These are phyloP conservation scores for Diaporthe sp. DNA, from an alignment of 2,329 filamentous ascomycete genomes.

Conservation along the genomic window DNA sequence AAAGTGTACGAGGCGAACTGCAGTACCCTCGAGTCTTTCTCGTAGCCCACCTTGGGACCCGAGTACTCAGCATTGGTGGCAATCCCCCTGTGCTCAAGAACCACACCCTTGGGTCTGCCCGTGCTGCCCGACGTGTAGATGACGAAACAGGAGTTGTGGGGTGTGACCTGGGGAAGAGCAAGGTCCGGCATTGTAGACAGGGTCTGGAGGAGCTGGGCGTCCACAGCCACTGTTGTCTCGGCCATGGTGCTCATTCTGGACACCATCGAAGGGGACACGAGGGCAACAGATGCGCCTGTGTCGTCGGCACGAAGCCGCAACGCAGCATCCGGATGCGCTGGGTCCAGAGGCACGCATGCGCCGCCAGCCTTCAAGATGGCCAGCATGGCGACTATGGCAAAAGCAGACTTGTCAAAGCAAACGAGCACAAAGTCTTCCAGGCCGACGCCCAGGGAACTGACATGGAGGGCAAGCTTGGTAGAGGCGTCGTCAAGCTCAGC, in stretches of 20 bases:
- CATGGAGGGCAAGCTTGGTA: conserved; percentile 30
- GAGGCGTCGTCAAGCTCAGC: conserved; percentile 33
- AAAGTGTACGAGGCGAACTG: conserved; percentile 68
- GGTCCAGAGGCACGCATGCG: conserved; percentile 44
- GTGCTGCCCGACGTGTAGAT: conserved; percentile 85
- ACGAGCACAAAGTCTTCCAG: conserved; percentile 40
- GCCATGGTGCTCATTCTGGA: not conserved
- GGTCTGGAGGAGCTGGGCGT: not conserved
- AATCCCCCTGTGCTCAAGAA: conserved; percentile 49
- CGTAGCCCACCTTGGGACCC: conserved; percentile 58
- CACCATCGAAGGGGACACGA: not conserved
- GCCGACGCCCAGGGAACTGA: conserved; percentile 38
- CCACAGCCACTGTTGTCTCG: not conserved
- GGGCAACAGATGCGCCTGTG: conserved; percentile 13
- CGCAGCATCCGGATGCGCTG: conserved; percentile 39
- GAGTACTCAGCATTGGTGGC: conserved; percentile 61
- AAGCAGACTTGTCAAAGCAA: conserved; percentile 43
- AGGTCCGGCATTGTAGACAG: not conserved
- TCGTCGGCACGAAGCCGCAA: conserved; percentile 29
- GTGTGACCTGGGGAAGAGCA: not conserved
- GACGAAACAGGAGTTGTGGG: conserved; percentile 50
- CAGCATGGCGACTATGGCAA: conserved; percentile 42
- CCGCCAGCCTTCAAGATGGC: conserved; percentile 45
- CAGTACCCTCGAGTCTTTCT: conserved; percentile 57
- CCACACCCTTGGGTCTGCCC: conserved; percentile 79